Conservation (phyloP, 176 grass and related monocot species). For the Triticum urartu region DNA sequence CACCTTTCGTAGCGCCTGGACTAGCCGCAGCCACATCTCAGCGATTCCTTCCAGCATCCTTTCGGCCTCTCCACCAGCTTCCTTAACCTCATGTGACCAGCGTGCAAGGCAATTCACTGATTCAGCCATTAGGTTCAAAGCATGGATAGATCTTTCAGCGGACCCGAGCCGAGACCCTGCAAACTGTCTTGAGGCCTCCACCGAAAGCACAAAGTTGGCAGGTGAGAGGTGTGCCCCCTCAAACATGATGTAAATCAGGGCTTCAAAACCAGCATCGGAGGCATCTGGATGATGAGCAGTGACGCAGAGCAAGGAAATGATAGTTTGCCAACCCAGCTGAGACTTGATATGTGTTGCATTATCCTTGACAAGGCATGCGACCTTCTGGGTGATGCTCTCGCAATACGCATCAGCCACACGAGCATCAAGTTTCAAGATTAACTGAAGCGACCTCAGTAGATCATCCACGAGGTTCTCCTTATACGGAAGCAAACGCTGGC, state of each 20-base stretch:
- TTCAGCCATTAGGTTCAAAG: background rate
- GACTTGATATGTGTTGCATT: constrained; percentile 87
- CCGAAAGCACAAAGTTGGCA: background rate
- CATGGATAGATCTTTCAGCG: constrained; percentile 9
- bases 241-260: constrained; percentile 85
- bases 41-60: background rate
- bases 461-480: constrained; percentile 92
- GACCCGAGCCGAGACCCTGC: background rate
- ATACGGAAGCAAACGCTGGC: constrained; percentile 85
- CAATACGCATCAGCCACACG: constrained; percentile 99
- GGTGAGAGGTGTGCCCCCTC: constrained; percentile 56
- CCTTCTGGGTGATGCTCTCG: constrained; percentile 88
- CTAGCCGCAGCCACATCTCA: constrained; percentile 9
- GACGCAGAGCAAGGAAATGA: constrained; percentile 28
- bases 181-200: background rate
- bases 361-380: constrained; percentile 72
- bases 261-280: constrained; percentile 87
- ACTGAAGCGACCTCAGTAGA: constrained; percentile 72
- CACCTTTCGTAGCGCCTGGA: background rate
- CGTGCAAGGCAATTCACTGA: background rate
- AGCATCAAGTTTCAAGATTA: constrained; percentile 91
- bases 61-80: background rate
- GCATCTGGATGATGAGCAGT: constrained; percentile 96
- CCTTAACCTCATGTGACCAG: background rate
- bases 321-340: constrained; percentile 91